phyloP scores from a whole-genome alignment of 1,139 yeast genomes.

The Debaryomycetaceae sp. region DNA sequence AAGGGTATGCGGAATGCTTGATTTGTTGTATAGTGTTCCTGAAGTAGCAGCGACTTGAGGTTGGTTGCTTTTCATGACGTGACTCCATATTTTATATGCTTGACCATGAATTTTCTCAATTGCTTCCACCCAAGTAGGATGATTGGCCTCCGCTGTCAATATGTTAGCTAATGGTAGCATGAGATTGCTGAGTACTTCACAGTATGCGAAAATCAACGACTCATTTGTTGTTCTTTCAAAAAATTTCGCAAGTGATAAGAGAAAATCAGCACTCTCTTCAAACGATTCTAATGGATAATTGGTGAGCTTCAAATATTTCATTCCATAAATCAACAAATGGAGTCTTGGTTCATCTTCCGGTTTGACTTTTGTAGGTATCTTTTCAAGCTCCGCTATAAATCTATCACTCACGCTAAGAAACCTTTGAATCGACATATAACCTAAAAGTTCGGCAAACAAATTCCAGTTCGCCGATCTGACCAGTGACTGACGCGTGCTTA shows the following conservation, averaged over 20 bases:
- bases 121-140: conserved; percentile 92
- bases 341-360: conserved; percentile 68
- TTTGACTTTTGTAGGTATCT: conserved; percentile 53
- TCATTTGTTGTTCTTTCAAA: conserved; percentile 64
- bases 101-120: conserved; percentile 57
- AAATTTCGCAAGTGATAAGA: conserved; percentile 82
- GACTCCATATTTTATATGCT: conserved; percentile 39
- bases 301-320: conserved; percentile 76
- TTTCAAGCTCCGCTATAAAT: conserved; percentile 89
- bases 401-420: conserved; percentile 88
- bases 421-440: conserved; percentile 82
- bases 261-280: conserved; percentile 90
- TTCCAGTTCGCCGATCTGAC: conserved; percentile 94
- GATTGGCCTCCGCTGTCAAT: conserved; percentile 91
- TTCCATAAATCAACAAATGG: conserved; percentile 80
- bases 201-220: conserved; percentile 68
- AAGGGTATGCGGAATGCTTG: neutral
- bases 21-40: neutral
- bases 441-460: conserved; percentile 81
- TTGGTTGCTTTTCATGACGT: conserved; percentile 10
- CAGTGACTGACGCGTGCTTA: conserved; percentile 54
- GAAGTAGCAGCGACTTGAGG: neutral
- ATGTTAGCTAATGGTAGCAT: conserved; percentile 79
- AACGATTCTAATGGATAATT: conserved; percentile 85
- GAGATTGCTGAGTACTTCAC: conserved; percentile 75